A percentile compares a stretch with the other conserved stretches of the same genome.
Evolutionary conservation across 2,329 filamentous ascomycete species (phyloP).

Genomic region (Hymenoscyphus infarciens): DNA sequence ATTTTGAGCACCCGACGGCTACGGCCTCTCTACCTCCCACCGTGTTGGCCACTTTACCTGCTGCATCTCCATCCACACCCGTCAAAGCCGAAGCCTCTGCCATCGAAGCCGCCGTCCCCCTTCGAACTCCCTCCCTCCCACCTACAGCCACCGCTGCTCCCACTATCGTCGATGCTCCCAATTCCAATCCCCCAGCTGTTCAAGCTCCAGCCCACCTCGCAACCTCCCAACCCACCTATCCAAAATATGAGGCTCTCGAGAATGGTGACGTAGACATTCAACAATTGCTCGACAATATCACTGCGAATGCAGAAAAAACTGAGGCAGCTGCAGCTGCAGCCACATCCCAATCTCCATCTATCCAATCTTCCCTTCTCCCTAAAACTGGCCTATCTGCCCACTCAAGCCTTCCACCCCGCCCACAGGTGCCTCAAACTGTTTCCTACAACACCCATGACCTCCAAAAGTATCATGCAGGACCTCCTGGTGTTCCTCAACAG

Average conservation of each 20-base stretch:
- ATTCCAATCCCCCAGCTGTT: constrained; percentile 21
- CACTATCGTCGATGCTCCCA: constrained; percentile 15
- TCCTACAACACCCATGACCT: constrained; percentile 31
- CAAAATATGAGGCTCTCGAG: constrained; percentile 30
- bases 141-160: constrained; percentile 8
- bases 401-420: constrained; percentile 37
- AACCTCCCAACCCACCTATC: constrained; percentile 16
- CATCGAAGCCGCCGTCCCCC: constrained; percentile 19
- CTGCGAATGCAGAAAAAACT: constrained; percentile 37
- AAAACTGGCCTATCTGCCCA: constrained; percentile 32
- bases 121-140: constrained; percentile 16
- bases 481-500: constrained; percentile 27
- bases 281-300: constrained; percentile 38
- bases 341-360: constrained; percentile 22
- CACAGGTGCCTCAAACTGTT: constrained; percentile 33
- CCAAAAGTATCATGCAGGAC: constrained; percentile 33
- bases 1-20: constrained; percentile 29
- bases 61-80: constrained; percentile 19
- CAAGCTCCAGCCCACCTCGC: constrained; percentile 21
- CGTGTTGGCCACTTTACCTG: constrained; percentile 22
- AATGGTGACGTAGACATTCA: constrained; percentile 37
- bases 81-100: constrained; percentile 20
- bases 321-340: constrained; percentile 20
- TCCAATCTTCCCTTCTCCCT: constrained; percentile 24
- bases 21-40: constrained; percentile 22